phyloP scores from a whole-genome alignment of 257 asterid species.

The Solanum pinnatisectum region DNA sequence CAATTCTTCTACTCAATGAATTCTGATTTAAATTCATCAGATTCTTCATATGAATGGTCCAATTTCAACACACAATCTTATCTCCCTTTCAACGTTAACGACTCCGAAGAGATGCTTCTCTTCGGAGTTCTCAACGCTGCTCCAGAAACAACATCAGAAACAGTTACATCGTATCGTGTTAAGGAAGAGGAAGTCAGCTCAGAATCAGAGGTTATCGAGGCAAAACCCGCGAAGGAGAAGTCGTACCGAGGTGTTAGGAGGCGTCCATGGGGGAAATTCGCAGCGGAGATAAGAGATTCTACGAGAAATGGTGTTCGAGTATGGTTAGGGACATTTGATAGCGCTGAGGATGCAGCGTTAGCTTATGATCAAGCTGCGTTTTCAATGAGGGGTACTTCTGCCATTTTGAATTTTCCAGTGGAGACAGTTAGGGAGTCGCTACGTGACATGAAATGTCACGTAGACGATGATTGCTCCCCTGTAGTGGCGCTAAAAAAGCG shows the following conservation, averaged over 20 bases:
- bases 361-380: conserved; percentile 91
- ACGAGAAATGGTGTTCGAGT: conserved; percentile 69
- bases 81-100: conserved; percentile 38
- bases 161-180: conserved; percentile 21
- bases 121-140: conserved; percentile 26
- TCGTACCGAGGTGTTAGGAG: conserved; percentile 58
- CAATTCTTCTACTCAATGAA: conserved; percentile 3
- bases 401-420: conserved; percentile 56
- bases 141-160: conserved; percentile 22
- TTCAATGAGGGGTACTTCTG: conserved; percentile 54
- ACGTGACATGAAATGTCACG: conserved; percentile 28
- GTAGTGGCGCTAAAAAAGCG: conserved; percentile 64
- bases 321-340: conserved; percentile 80
- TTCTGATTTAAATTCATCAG: conserved; percentile 16
- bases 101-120: conserved; percentile 45
- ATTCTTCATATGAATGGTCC: conserved; percentile 7
- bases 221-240: conserved; percentile 13
- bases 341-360: conserved; percentile 74
- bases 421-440: conserved; percentile 56
- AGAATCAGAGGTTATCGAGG: background rate
- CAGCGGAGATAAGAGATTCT: conserved; percentile 85
- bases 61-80: background rate
- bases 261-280: conserved; percentile 92
- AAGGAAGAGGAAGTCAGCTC: conserved; percentile 45
- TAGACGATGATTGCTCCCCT: conserved; percentile 40